Evolutionary conservation across 768 basidiomycete genomes (phyloP).

Genomic region (Podaxis mareebaensis): DNA sequence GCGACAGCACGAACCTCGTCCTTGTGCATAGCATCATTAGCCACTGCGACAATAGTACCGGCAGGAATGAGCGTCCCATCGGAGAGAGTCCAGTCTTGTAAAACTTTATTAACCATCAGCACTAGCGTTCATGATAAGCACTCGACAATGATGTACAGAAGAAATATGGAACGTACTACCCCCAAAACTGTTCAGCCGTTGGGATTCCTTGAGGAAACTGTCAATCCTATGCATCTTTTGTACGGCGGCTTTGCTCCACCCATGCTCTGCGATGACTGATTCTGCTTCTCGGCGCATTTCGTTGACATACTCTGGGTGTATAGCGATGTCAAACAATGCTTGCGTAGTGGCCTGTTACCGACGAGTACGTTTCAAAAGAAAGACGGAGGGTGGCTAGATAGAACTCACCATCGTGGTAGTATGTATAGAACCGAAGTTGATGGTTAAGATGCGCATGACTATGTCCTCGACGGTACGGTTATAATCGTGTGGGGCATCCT

Average conservation of each 20-base stretch:
- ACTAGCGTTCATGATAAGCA: background rate
- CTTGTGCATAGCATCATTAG: slow-evolving; percentile 31
- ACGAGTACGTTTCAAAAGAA: background rate
- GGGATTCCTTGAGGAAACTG: slow-evolving; percentile 46
- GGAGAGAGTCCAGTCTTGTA: slow-evolving; percentile 42
- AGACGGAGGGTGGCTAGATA: background rate
- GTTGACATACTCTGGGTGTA: slow-evolving; percentile 31
- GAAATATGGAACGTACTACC: background rate
- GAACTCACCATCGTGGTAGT: slow-evolving; percentile 36
- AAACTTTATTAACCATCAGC: slow-evolving; percentile 24
- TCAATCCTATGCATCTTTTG: slow-evolving; percentile 42
- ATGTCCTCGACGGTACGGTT: slow-evolving; percentile 20
- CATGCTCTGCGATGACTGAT: slow-evolving; percentile 30
- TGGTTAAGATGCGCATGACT: slow-evolving; percentile 30
- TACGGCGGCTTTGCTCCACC: slow-evolving; percentile 36
- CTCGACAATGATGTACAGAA: background rate
- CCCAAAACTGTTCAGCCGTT: slow-evolving; percentile 16
- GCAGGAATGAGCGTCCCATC: slow-evolving; percentile 34
- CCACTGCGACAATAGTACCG: slow-evolving; percentile 27
- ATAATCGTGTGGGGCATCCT: slow-evolving; percentile 15
- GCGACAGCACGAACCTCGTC: slow-evolving; percentile 20
- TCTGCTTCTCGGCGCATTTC: slow-evolving; percentile 46
- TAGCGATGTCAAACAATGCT: slow-evolving; percentile 36
- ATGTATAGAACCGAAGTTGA: slow-evolving; percentile 44
- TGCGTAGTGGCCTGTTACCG: slow-evolving; percentile 33